Conservation (phyloP, 805 yeast genomes). For the Pichia rugopelliculosa region DNA sequence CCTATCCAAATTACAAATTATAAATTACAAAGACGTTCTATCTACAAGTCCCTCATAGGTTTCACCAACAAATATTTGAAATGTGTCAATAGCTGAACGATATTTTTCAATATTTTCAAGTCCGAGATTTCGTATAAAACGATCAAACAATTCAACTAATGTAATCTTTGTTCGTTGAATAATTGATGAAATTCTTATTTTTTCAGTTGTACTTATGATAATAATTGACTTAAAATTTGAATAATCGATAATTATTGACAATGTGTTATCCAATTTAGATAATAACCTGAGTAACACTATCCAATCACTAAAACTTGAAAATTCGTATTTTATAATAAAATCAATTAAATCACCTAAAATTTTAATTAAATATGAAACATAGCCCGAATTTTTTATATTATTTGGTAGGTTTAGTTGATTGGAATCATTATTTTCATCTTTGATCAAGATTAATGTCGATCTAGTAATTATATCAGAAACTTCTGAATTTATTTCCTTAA, state of each 20-base stretch:
- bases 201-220: conserved; percentile 26
- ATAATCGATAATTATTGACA: conserved; percentile 26
- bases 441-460: background rate
- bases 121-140: conserved; percentile 13
- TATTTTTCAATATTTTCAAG: conserved; percentile 3
- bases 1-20: background rate
- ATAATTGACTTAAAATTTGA: background rate
- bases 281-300: conserved; percentile 17
- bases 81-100: conserved; percentile 7
- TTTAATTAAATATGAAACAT: conserved; percentile 51
- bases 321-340: conserved; percentile 37
- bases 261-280: conserved; percentile 26
- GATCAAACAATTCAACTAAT: conserved; percentile 25
- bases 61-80: conserved; percentile 28
- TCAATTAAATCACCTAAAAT: conserved; percentile 65
- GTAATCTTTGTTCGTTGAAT: conserved; percentile 26
- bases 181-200: conserved; percentile 28
- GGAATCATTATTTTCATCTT: background rate
- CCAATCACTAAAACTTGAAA: conserved; percentile 20
- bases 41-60: conserved; percentile 30
- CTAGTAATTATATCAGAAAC: background rate
- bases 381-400: conserved; percentile 33
- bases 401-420: conserved; percentile 1
- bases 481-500: background rate
- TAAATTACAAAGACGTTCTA: conserved; percentile 26